Conservation (phyloP, 78 protist genomes). For the Dictyostelium capitatum region DNA sequence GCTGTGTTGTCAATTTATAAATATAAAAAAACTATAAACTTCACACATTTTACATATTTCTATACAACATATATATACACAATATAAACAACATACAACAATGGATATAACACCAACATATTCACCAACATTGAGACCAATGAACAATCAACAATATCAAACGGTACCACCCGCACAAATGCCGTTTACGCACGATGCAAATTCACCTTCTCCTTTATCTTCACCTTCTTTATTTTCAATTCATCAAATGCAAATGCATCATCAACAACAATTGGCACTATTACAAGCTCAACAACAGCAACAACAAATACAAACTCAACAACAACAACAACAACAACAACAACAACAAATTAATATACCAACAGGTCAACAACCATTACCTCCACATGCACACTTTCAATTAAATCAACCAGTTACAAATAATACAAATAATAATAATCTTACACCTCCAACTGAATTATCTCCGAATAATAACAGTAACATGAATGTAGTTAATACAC, state of each 20-base stretch:
- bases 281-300: neutral
- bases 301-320: neutral
- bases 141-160: slow-evolving; percentile 36
- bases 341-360: neutral
- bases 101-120: slow-evolving; percentile 70
- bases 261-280: slow-evolving; percentile 8
- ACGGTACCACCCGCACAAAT: slow-evolving; percentile 51
- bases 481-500: neutral
- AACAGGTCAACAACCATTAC: neutral
- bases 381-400: neutral
- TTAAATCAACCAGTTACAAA: neutral
- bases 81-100: neutral
- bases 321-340: neutral
- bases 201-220: slow-evolving; percentile 48
- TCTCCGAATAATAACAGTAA: neutral
- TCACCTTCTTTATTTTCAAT: slow-evolving; percentile 49
- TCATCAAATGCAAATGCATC: slow-evolving; percentile 5
- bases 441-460: too few relatives aligned
- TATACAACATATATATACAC: too few relatives aligned
- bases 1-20: too few relatives aligned
- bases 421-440: too few relatives aligned
- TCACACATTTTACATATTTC: too few relatives aligned
- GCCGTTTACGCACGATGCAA: slow-evolving; percentile 2
- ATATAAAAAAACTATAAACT: too few relatives aligned
- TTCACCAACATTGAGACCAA: slow-evolving; percentile 65